A percentile compares a stretch with the other conserved stretches of the same genome.
Evolutionary conservation across 129 eudicot species (phyloP).

Genomic region (Pulicaria dysenterica): DNA sequence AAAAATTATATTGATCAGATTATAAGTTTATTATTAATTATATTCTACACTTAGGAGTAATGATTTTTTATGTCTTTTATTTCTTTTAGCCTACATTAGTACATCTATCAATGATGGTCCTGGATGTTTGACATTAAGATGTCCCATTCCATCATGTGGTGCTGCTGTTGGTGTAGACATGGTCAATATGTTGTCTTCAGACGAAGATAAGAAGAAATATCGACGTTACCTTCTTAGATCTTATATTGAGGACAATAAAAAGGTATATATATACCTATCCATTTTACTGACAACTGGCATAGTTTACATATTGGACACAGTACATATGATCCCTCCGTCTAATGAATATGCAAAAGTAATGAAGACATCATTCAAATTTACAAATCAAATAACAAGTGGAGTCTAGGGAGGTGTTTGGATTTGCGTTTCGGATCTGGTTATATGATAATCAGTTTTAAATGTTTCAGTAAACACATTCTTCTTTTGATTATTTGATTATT

Average conservation of each 20-base stretch:
- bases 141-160: constrained; percentile 84
- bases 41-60: constrained; percentile 11
- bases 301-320: no score
- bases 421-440: no score
- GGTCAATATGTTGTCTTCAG: constrained; percentile 56
- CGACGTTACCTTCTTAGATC: constrained; percentile 92
- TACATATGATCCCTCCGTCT: no score
- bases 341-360: no score
- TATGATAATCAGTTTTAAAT: no score
- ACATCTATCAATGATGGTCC: constrained; percentile 87
- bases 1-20: not conserved
- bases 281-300: no score
- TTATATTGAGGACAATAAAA: constrained; percentile 83
- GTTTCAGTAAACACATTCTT: not conserved
- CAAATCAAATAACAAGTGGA: no score
- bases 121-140: constrained; percentile 79
- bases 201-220: constrained; percentile 75
- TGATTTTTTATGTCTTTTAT: not conserved
- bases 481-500: not conserved
- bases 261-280: constrained; percentile 46
- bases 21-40: constrained; percentile 11
- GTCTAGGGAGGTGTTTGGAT: no score
- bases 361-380: no score
- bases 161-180: constrained; percentile 76
- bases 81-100: constrained; percentile 64